Base-by-base conservation (phyloP, 306 rosid species). In the Prunus padus region DNA sequence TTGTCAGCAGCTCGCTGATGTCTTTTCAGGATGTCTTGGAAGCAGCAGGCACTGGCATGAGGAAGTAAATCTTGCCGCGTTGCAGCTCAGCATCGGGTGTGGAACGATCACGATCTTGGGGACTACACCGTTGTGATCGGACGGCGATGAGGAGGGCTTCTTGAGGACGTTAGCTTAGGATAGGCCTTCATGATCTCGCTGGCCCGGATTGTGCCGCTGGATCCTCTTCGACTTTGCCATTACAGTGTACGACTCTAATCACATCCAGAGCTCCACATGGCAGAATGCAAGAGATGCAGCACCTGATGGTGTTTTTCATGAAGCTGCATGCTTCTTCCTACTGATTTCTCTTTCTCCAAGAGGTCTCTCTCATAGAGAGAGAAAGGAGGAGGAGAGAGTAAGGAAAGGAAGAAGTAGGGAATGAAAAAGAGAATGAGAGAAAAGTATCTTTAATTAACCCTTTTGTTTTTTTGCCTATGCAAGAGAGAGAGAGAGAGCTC, bases 51-150 rank as follows among this genome's bases (percentile, higher is more conserved):
- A 83, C 73, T 0, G 97, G 98, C 89, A 90, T 95, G 71, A 95
- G 98, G 81, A 95, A 95, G 96, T 95, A 95, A 86, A 95, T 95
- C 90, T 92, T 95, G 18, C 98, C 98, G 0, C 97, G 96, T 30
- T 89, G 91, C 57, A 95, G 98, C 33, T 88, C 87, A 0, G 98
- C 97, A 13, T 95, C 98, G 2, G 98, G 98, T 0, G 96, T 0
- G 96, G 96, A 44, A 95, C 92, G n/a, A 95, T 80, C 1, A 89
- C 92, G 79, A 95, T 92, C 84, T 82, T 89, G 3, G 97, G 94
- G 33, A 86, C 89, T 65, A 87, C 83, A 20, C 82, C 88, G 50
- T 81, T 77, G 22, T 73, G 77, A 73, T 86, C 84, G 55, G 85
- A 18, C 1, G 90, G 83, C 0, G 97, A 76, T 0, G 98, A 87